Evolutionary conservation across 2,329 filamentous ascomycete genomes (phyloP), one percentile per base, ranked within the genome.

Genomic region (Colletotrichum lupini): DNA sequence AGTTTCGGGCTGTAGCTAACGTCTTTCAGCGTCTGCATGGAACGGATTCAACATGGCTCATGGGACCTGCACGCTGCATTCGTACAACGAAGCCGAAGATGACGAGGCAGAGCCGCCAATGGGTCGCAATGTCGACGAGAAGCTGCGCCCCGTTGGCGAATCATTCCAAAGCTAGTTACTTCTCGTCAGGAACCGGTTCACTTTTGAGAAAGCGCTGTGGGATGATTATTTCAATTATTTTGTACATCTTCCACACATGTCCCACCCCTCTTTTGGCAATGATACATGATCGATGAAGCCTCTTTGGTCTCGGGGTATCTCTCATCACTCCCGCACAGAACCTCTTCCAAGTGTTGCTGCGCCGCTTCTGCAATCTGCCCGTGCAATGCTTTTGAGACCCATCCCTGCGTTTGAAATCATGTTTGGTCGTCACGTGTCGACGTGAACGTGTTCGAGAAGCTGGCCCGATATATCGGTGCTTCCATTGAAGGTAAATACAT

Each of bases 11-110:
- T 22, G 11, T n/a, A 8, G 9, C 37, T 42, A 19, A 52, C 71
- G 55, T 75, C 35, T 12, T 11, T 3, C 58, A 94, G 95, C 95
- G 52, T 97, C 95, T 9, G 91, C 92, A 0, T 95, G 94, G 92
- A 95, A 95, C 76, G 94, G 94, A 26, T 93, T 91, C 83, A 92
- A 91, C 60, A 91, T 93, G 81, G 88, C 91, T 0, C 87, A 90
- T 19, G 94, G 94, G 14, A 96, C 94, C 1, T 95, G 93, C 75
- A 93, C 93, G 0, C 81, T 96, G 22, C 95, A 97, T 80, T 90
- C 90, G 1, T 97, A 92, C 87, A 95, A 95, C 74, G 92, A 95
- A 76, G 87, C 87, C 0, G 85, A 88, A 0, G 86, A 89, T 2
- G 93, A 95, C 76, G 92, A 95, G 72, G 92, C 87, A 2, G 86